Conservation (phyloP, 176 grass and related monocot species). For the Saccharum spontaneum region DNA sequence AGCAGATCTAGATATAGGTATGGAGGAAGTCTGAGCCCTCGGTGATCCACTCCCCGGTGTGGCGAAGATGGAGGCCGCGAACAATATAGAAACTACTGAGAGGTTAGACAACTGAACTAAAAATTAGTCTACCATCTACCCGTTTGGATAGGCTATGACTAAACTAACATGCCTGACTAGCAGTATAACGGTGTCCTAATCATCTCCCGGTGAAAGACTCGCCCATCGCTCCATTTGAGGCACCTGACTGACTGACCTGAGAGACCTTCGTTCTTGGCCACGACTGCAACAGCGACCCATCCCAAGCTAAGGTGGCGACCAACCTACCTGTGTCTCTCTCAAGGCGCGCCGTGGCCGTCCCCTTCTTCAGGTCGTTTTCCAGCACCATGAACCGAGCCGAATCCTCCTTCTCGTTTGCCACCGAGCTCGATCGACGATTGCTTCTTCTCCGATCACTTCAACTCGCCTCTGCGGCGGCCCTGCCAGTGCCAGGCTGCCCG, state of each 20-base stretch:
- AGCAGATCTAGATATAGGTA: no score
- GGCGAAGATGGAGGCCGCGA: no score
- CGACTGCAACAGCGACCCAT: not conserved
- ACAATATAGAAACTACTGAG: no score
- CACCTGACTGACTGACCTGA: not conserved
- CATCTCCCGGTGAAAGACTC: not conserved
- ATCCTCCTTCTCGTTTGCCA: not conserved
- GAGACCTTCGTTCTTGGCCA: not conserved
- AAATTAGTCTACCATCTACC: no score
- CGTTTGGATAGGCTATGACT: no score
- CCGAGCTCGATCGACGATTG: not conserved
- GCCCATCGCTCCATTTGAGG: not conserved
- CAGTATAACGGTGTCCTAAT: not conserved
- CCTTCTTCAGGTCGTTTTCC: not conserved
- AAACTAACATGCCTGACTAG: not conserved
- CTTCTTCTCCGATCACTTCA: not conserved
- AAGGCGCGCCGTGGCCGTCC: not conserved
- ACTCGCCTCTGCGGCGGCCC: not conserved
- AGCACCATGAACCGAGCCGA: not conserved
- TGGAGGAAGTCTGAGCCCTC: no score
- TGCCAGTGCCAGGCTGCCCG: constrained; percentile 1
- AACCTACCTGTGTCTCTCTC: not conserved
- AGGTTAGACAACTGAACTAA: no score
- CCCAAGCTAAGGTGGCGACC: not conserved
- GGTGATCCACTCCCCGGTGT: no score